These are phyloP conservation scores for Lepidium aucheri DNA, from an alignment of 345 rosid genomes.

Conservation along the genomic window DNA sequence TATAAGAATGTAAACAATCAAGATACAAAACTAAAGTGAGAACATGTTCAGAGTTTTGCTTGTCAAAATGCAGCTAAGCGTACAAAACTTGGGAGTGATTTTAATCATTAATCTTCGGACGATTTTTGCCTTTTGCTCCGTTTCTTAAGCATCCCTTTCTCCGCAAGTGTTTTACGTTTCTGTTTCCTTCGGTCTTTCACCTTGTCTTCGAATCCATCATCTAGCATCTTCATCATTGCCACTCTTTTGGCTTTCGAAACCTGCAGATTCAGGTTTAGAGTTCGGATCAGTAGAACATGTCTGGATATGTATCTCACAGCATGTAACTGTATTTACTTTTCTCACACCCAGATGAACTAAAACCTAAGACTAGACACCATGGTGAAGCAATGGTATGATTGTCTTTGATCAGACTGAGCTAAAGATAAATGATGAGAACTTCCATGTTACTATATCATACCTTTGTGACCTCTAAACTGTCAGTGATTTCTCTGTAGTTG, in stretches of 20 bases:
- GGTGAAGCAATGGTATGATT: background rate
- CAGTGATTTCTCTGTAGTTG: constrained; percentile 66
- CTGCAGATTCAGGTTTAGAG: constrained; percentile 31
- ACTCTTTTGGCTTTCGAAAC: constrained; percentile 83
- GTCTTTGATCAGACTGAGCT: background rate
- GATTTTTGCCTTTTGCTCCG: constrained; percentile 22
- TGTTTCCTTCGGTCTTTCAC: constrained; percentile 58
- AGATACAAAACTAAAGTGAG: background rate
- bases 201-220: constrained; percentile 83
- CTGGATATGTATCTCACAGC: background rate
- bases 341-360: background rate
- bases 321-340: background rate
- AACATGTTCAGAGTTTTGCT: background rate
- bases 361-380: background rate
- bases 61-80: background rate
- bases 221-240: constrained; percentile 81
- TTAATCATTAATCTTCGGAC: constrained; percentile 20
- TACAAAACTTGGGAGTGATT: constrained; percentile 16
- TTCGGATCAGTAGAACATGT: background rate
- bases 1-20: background rate
- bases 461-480: constrained; percentile 62
- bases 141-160: constrained; percentile 56
- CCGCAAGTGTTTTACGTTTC: constrained; percentile 50
- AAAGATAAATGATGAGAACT: background rate
- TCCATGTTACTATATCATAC: constrained; percentile 27